phyloP scores from a whole-genome alignment of 78 protist genomes.

The Protostelium mycophagum region DNA sequence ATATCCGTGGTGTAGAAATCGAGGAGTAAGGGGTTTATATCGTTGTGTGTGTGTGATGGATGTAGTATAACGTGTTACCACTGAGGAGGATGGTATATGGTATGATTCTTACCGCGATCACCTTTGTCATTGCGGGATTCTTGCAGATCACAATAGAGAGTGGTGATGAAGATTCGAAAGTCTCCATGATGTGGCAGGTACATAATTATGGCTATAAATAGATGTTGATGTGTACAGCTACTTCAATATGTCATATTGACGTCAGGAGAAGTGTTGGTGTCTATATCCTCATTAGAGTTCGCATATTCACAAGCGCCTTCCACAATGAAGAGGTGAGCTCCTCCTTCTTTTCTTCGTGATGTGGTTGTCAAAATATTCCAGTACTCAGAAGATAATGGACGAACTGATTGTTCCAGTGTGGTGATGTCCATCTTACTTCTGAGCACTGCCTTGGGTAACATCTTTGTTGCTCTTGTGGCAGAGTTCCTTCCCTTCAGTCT shows the following conservation, averaged over 20 bases:
- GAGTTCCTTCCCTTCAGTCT: conserved; percentile 16
- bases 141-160: conserved; percentile 48
- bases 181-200: not conserved
- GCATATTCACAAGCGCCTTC: conserved; percentile 75
- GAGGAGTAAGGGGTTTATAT: conserved; percentile 16
- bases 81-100: conserved; percentile 61
- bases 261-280: conserved; percentile 60
- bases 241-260: conserved; percentile 63
- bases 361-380: conserved; percentile 12
- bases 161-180: not conserved
- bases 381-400: not conserved
- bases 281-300: conserved; percentile 68
- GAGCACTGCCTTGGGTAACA: conserved; percentile 59
- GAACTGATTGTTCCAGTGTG: not conserved
- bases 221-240: conserved; percentile 1
- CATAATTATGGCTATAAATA: not conserved
- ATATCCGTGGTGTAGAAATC: conserved; percentile 35
- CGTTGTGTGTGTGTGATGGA: not conserved
- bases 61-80: conserved; percentile 22
- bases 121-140: conserved; percentile 52
- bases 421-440: conserved; percentile 39
- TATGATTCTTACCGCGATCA: conserved; percentile 32
- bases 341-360: no score
- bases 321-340: conserved; percentile 49
- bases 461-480: conserved; percentile 67